Base-by-base conservation (phyloP, 495 filamentous ascomycete species). In the Talaromyces ruber region DNA sequence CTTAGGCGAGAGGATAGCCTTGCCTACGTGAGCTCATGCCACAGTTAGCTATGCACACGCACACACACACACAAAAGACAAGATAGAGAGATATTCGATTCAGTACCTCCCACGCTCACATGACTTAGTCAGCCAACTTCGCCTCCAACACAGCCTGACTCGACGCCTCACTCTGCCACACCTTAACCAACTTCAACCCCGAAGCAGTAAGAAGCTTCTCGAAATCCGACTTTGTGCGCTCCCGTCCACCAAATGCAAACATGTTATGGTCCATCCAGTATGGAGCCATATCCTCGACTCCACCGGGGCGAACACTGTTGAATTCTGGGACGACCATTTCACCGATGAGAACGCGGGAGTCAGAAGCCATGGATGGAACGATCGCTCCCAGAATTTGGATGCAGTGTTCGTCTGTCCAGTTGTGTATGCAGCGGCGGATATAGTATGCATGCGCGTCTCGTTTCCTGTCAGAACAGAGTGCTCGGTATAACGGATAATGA, bases 401-500 rank as follows among this genome's bases (percentile, higher is more conserved):
- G 56, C 68, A 73, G 37, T 72, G 68, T 26, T 71, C 69, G 57
- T 79, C 70, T 1, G 75, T 66, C 66, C 68, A 75, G 68, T 81
- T 72, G 64, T 81, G 79, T 4, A 82, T 60, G 45, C 80, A 65
- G 37, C 71, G 71, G 18, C 77, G 74, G 18, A 80, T 54, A 57
- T 79, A 81, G 62, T 81, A 81, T 3, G 67, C 67, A 26, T 72
- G 72, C 7, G 79, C 73, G 24, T 73, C 75, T 76, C 21, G 11
- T 26, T 53, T 9, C 12, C 32, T 4, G 34, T 59, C 6, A 59
- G 57, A 45, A 2, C 7, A 37, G 4, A 11, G 39, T 47, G 16
- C 6, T 47, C 6, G 43, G 21, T 18, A n/a, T 47, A 26, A 24
- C 12, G 11, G 9, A 32, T 18, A 43, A 39, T 1, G 9, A 16